Conservation (phyloP, 306 rosid genomes). For the Astragalus glycyphyllos region DNA sequence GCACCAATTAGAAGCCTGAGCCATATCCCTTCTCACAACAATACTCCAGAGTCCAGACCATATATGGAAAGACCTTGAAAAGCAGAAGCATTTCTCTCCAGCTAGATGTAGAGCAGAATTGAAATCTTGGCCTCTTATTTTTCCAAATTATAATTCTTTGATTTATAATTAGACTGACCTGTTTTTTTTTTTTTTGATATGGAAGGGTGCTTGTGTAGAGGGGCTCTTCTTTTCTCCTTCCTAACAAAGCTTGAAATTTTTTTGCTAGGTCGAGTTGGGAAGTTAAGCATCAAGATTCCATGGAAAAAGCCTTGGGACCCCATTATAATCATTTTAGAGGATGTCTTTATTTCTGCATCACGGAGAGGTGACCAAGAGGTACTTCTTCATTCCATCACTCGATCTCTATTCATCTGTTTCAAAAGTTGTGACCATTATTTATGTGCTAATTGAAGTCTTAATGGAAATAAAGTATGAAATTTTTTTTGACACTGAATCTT, state of each 20-base stretch:
- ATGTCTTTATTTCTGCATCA: constrained; percentile 80
- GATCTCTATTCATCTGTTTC: constrained; percentile 19
- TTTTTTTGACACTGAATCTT: constrained; percentile 14
- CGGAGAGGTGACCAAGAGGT: constrained; percentile 94
- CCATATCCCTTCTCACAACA: neutral
- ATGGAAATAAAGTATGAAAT: constrained; percentile 7
- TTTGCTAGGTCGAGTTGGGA: constrained; percentile 83
- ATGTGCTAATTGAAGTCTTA: constrained; percentile 12
- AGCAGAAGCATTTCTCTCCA: constrained; percentile 11
- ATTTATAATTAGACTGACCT: constrained; percentile 7
- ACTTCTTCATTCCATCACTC: constrained; percentile 24
- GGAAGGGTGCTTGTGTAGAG: constrained; percentile 18
- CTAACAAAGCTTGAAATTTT: constrained; percentile 35
- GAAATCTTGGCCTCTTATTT: neutral
- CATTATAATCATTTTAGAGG: constrained; percentile 76
- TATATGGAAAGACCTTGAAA: constrained; percentile 3
- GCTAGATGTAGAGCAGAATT: constrained; percentile 2
- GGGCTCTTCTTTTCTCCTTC: constrained; percentile 32
- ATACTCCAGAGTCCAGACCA: neutral
- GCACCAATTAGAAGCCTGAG: constrained; percentile 10
- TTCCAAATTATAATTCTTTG: neutral
- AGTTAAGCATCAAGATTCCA: constrained; percentile 93
- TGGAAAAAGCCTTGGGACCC: constrained; percentile 99
- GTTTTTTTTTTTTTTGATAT: constrained; percentile 28
- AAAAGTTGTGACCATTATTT: constrained; percentile 1